Evolutionary conservation across 176 grass and related monocot species (phyloP).

Genomic region (Elaeis guineensis): DNA sequence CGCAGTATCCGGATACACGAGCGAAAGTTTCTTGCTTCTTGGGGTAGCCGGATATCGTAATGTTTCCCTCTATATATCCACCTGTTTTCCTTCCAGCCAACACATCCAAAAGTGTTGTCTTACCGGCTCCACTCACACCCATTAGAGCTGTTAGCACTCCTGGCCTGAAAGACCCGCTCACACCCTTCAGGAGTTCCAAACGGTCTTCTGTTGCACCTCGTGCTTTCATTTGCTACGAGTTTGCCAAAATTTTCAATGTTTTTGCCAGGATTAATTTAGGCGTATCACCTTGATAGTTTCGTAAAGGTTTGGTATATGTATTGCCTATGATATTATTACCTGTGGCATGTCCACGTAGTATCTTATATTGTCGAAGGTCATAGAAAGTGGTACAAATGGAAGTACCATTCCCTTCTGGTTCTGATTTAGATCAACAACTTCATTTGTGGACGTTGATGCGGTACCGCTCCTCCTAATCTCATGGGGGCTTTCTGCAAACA

Average conservation of each 20-base stretch:
- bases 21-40: constrained; percentile 96
- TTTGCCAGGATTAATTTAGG: too few relatives aligned
- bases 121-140: constrained; percentile 92
- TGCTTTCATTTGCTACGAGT: constrained; percentile 88
- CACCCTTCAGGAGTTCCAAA: constrained; percentile 60
- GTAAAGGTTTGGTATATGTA: too few relatives aligned
- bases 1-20: constrained; percentile 87
- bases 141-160: constrained; percentile 86
- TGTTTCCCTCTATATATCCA: constrained; percentile 74
- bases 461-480: constrained; percentile 6
- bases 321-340: constrained; percentile 21
- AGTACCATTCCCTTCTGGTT: constrained; percentile 78
- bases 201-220: constrained; percentile 55
- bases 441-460: constrained; percentile 27
- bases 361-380: constrained; percentile 64
- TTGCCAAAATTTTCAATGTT: background rate
- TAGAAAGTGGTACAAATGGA: constrained; percentile 73
- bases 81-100: constrained; percentile 91
- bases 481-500: background rate
- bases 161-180: constrained; percentile 90
- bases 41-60: constrained; percentile 72
- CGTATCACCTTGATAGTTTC: too few relatives aligned
- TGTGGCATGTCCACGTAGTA: constrained; percentile 97
- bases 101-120: constrained; percentile 95
- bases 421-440: constrained; percentile 12